Evolutionary conservation across 2,329 filamentous ascomycete genomes (phyloP), one percentile per base, ranked within the genome.

Genomic region (Calonectria honghensis): DNA sequence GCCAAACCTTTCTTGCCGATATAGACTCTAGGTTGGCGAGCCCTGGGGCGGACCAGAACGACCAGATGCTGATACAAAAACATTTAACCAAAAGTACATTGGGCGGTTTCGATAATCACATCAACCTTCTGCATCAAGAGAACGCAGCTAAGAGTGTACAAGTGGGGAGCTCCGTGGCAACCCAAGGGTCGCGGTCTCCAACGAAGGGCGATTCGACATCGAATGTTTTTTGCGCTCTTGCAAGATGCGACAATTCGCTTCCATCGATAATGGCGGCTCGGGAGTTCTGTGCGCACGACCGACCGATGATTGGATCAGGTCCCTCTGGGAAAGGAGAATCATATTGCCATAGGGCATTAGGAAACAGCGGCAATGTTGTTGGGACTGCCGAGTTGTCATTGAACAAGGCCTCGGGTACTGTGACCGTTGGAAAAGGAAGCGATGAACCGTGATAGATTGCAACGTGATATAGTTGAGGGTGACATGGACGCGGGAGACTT

Each of bases 141-240:
- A 24, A 3, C 0, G 1, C n/a, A 24, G 11, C 3, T 0, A 11
- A 9, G 6, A 48, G 45, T 1, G 3, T 11, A 48, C n/a, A 10
- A 13, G 45, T 24, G 9, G 45, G 45, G 10, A 48, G 20, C 9
- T 48, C 45, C 10, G 13, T 48, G n/a, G 45, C 20, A 11, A 48
- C 45, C n/a, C 45, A 48, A 10, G 1, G 2, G 3, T 48, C 45
- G 1, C n/a, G 24, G 9, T 48, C 45, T 24, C 45, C 20, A 13
- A n/a, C 10, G n/a, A 13, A 48, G 4, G 2, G 10, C 11, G n/a
- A 24, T 24, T 5, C 9, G 1, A n/a, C 13, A 4, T 24, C n/a
- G 9, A 24, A 24, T 24, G 6, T 2, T 5, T 24, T 24, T 3
- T 24, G 45, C 4, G 11, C 45, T 9, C 6, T n/a, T 10, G 20